Percentiles rank a stretch among this genome's conserved stretches.
phyloP scores from a whole-genome alignment of 163 green algal genomes.

The Chlamydomonas reinhardtii region DNA sequence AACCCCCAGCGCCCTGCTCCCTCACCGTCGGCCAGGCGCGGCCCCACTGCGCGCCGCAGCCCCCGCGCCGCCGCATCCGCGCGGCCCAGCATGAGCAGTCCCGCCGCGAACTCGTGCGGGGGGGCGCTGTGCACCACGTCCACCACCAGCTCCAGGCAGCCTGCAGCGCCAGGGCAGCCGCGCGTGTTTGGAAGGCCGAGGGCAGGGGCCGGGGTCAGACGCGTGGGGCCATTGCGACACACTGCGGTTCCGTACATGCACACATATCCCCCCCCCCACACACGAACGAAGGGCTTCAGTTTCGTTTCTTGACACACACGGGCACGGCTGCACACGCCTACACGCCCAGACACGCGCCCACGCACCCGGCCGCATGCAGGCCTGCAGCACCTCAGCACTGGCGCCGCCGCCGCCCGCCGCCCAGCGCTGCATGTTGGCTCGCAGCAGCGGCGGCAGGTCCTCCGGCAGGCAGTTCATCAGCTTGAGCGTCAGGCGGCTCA shows the following conservation, averaged over 20 bases:
- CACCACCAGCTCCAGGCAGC: slow-evolving; percentile 42
- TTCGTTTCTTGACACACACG: too few relatives aligned
- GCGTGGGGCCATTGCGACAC: too few relatives aligned
- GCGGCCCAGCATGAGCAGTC: neutral
- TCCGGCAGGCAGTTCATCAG: slow-evolving; percentile 48
- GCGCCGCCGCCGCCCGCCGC: neutral
- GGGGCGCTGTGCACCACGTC: slow-evolving; percentile 31
- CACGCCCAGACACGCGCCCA: too few relatives aligned
- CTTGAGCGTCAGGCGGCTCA: slow-evolving; percentile 35
- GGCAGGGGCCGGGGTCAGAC: too few relatives aligned
- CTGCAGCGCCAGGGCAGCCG: neutral
- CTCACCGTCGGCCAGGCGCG: slow-evolving; percentile 5
- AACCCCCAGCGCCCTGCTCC: too few relatives aligned
- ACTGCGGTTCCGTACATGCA: too few relatives aligned
- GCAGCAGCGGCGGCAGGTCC: slow-evolving; percentile 24
- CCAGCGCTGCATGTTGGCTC: slow-evolving; percentile 41
- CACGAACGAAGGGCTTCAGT: too few relatives aligned
- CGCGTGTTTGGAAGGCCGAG: neutral
- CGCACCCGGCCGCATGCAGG: slow-evolving; percentile 41
- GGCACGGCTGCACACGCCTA: too few relatives aligned
- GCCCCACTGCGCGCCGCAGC: neutral
- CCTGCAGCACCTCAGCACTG: slow-evolving; percentile 40
- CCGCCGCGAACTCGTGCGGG: neutral
- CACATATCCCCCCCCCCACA: too few relatives aligned
- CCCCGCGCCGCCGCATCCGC: neutral